These are phyloP conservation scores for Vinca major DNA, from an alignment of 305 asterid species.

Conservation along the genomic window DNA sequence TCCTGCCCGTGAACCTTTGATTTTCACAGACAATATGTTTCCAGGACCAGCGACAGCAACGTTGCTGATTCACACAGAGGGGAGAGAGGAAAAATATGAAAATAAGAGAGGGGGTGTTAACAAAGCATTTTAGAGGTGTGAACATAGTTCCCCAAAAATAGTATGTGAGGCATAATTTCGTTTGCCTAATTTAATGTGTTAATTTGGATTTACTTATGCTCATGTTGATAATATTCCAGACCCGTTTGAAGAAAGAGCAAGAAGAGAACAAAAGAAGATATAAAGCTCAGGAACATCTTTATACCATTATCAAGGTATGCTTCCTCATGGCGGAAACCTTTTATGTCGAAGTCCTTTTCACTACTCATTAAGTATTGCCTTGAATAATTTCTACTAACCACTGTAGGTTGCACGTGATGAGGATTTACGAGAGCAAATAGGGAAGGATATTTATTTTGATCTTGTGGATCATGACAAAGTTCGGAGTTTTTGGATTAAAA, in stretches of 20 bases:
- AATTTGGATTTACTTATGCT: not conserved
- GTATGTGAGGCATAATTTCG: constrained; percentile 43
- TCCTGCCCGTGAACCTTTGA: constrained; percentile 60
- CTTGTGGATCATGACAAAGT: constrained; percentile 96
- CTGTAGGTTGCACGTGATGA: constrained; percentile 92
- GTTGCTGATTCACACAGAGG: constrained; percentile 50
- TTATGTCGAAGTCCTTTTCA: not conserved
- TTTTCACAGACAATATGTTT: constrained; percentile 38
- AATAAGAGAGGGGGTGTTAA: too few species aligned
- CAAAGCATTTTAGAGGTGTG: too few species aligned
- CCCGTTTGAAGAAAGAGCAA: constrained; percentile 66
- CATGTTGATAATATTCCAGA: constrained; percentile 32
- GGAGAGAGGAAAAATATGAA: constrained; percentile 12
- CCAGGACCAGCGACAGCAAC: constrained; percentile 44
- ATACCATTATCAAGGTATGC: constrained; percentile 81
- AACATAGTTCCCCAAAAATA: constrained; percentile 28
- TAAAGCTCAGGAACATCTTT: constrained; percentile 90
- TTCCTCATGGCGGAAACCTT: constrained; percentile 4
- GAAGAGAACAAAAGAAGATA: constrained; percentile 91
- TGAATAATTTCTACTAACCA: constrained; percentile 4
- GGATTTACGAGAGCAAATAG: constrained; percentile 81
- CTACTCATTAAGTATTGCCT: not conserved
- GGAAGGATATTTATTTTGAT: constrained; percentile 83
- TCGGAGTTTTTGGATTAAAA: constrained; percentile 80
- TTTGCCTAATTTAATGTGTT: not conserved